Evolutionary conservation across 1,139 yeast species (phyloP).

Genomic region (Eremothecium gossypii): DNA sequence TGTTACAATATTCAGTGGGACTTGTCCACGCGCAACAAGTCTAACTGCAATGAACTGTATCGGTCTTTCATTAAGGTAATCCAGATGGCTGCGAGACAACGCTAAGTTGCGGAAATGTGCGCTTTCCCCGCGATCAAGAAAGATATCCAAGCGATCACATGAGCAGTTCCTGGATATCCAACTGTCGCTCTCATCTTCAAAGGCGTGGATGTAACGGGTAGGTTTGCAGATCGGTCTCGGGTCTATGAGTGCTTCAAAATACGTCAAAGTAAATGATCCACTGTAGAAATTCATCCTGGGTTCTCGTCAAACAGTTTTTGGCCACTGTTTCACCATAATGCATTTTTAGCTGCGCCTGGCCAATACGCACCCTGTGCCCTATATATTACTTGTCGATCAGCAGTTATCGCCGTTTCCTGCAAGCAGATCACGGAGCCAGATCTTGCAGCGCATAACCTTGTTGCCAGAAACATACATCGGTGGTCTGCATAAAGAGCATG

Average conservation of each 20-base stretch:
- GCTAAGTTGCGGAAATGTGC: constrained; percentile 2
- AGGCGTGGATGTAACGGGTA: background rate
- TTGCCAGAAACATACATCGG: too few relatives aligned
- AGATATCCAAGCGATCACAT: constrained; percentile 1
- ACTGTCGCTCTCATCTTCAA: background rate
- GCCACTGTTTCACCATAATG: too few relatives aligned
- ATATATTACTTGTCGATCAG: too few relatives aligned
- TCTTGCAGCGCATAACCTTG: too few relatives aligned
- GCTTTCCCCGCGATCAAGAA: constrained; percentile 2
- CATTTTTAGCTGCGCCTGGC: too few relatives aligned
- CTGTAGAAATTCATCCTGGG: background rate
- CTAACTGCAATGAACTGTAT: background rate
- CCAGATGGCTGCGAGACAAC: background rate
- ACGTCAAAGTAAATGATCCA: background rate
- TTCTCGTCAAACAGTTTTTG: too few relatives aligned
- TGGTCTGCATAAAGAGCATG: too few relatives aligned
- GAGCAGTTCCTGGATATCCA: background rate
- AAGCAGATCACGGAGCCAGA: too few relatives aligned
- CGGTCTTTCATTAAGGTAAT: background rate
- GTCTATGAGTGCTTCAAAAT: background rate
- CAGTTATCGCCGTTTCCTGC: too few relatives aligned
- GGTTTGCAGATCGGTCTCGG: background rate
- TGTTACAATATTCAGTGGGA: background rate
- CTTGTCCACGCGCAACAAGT: background rate
- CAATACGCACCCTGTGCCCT: too few relatives aligned